Evolutionary conservation across 805 yeast genomes (phyloP), one percentile per base, ranked within the genome.

Genomic region (Yarrowia phangngaensis): DNA sequence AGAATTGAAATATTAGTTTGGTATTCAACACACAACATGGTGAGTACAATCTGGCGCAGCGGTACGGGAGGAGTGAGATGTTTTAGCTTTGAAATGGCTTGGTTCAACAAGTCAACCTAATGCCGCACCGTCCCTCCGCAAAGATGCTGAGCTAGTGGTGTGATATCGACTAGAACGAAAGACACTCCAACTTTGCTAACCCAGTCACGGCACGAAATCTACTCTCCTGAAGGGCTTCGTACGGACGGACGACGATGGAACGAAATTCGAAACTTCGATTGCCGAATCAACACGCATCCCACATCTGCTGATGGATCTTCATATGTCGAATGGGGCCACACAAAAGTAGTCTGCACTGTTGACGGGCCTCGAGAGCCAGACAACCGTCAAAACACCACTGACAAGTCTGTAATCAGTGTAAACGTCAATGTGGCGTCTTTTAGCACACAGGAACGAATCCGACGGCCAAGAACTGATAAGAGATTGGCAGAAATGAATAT

Each of bases 221-320:
- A 85, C 62, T 89, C 97, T 0, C 96, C 96, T 6, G 97, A 92
- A 66, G 98, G 98, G 4, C 73, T 92, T 36, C 73, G 98, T 55
- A 30, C 51, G 11, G 97, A 92, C 63, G 98, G 98, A 2, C 78
- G 98, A 58, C 74, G 98, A 54, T 88, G 92, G 88, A 87, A 90
- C 59, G 98, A 92, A 64, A 72, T 89, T 33, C 79, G 97, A 41
- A 74, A 80, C 22, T 85, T 92, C 59, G 78, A 77, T 28, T 84
- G 95, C 61, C 75, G 79, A 14, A 79, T 86, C 48, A 87, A 87
- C 60, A 88, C 97, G 1, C 97, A 89, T 59, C 87, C 95, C 5
- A 78, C 74, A 56, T 54, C 65, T 1, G 75, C 92, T 2, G 97
- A 90, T 65, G 98, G 97, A 6, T 89, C 97, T 1, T 80, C 97